A percentile compares a stretch with the other conserved stretches of the same genome.
phyloP scores from a whole-genome alignment of 2,329 filamentous ascomycete species.

The Fusarium camptoceras region DNA sequence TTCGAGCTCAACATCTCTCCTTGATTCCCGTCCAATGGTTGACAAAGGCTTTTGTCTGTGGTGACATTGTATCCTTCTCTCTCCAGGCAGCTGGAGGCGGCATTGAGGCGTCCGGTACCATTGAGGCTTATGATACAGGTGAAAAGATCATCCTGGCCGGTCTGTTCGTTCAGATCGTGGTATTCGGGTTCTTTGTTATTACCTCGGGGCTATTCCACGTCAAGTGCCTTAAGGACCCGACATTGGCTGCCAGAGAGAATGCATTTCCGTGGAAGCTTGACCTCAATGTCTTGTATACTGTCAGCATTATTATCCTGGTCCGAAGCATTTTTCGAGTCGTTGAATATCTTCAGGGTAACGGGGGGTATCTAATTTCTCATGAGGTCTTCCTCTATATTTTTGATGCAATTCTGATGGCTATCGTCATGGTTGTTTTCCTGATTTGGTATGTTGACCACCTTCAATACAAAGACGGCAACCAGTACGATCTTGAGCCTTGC shows the following conservation, averaged over 20 bases:
- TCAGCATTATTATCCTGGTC: slow-evolving; percentile 9
- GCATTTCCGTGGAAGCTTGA: slow-evolving; percentile 3
- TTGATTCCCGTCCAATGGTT: slow-evolving; percentile 13
- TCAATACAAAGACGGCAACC: neutral
- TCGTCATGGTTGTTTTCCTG: slow-evolving; percentile 3
- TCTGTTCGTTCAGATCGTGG: slow-evolving; percentile 6
- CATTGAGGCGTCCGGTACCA: neutral
- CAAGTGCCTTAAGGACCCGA: neutral
- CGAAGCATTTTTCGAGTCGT: slow-evolving; percentile 15
- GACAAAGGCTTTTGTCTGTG: slow-evolving; percentile 3
- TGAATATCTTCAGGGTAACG: slow-evolving; percentile 8
- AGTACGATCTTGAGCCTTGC: neutral
- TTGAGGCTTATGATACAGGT: neutral
- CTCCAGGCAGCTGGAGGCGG: slow-evolving; percentile 9
- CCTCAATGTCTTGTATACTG: slow-evolving; percentile 7
- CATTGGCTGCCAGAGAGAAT: neutral
- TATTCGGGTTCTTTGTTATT: slow-evolving; percentile 19
- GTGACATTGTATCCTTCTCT: slow-evolving; percentile 2
- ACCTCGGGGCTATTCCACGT: slow-evolving; percentile 9
- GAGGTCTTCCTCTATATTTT: slow-evolving; percentile 8
- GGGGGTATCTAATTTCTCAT: slow-evolving; percentile 6
- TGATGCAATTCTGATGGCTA: slow-evolving; percentile 8
- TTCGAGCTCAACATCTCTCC: slow-evolving; percentile 3
- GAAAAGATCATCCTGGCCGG: slow-evolving; percentile 18
- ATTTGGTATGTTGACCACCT: slow-evolving; percentile 13